These are phyloP conservation scores for Apiotrichum laibachii DNA, from an alignment of 1,284 basidiomycete species.

Conservation along the genomic window DNA sequence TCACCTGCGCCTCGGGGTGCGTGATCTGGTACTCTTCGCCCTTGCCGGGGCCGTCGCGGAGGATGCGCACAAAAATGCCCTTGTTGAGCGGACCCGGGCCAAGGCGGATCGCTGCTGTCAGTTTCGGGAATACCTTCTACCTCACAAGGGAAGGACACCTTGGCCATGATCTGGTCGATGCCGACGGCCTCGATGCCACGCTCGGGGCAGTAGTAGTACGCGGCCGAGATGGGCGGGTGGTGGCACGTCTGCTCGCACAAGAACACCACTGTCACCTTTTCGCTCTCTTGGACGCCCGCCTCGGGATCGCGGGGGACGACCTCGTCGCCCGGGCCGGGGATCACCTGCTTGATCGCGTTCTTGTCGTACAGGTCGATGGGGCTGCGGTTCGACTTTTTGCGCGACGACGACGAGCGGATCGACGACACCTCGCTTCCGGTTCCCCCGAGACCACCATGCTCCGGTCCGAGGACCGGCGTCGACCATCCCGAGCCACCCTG, in stretches of 20 bases:
- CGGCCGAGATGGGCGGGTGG: conserved; percentile 92
- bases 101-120: conserved; percentile 63
- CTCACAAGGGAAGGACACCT: conserved; percentile 72
- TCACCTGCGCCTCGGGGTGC: conserved; percentile 84
- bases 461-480: conserved; percentile 42
- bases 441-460: conserved; percentile 40
- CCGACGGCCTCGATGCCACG: conserved; percentile 70
- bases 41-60: conserved; percentile 65
- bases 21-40: conserved; percentile 85
- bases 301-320: conserved; percentile 46
- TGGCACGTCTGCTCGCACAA: conserved; percentile 87
- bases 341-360: conserved; percentile 21
- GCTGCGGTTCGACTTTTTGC: background rate
- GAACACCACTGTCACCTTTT: conserved; percentile 64
- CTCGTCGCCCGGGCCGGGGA: conserved; percentile 48
- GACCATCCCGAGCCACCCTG: conserved; percentile 46
- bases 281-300: conserved; percentile 50
- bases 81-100: conserved; percentile 78
- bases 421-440: conserved; percentile 26
- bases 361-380: conserved; percentile 18
- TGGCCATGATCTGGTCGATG: conserved; percentile 85
- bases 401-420: conserved; percentile 34
- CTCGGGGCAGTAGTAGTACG: conserved; percentile 72
- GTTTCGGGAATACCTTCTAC: conserved; percentile 2
- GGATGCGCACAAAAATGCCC: conserved; percentile 79